phyloP scores from a whole-genome alignment of 2,329 filamentous ascomycete species.

The Sarocladium kiliense region DNA sequence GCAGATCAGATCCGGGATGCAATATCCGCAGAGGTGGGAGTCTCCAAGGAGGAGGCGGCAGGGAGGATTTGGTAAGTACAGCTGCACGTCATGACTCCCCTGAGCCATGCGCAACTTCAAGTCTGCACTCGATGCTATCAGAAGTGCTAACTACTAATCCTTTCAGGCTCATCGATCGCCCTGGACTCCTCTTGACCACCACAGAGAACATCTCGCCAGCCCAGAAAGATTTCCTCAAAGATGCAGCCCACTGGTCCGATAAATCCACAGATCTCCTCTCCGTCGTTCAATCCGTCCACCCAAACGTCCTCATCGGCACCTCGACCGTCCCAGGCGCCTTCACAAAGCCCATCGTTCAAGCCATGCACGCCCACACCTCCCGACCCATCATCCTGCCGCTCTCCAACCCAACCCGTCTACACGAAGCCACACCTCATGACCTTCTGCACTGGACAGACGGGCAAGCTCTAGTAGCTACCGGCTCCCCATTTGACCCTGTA shows the following conservation, averaged over 20 bases:
- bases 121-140: too few relatives aligned
- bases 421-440: conserved; percentile 75
- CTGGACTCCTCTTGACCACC: conserved; percentile 62
- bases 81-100: too few relatives aligned
- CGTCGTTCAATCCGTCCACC: conserved; percentile 66
- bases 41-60: conserved; percentile 67
- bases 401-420: conserved; percentile 78
- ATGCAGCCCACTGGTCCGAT: conserved; percentile 57
- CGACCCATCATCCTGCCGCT: conserved; percentile 77
- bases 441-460: conserved; percentile 75
- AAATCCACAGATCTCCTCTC: conserved; percentile 55
- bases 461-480: conserved; percentile 73
- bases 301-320: conserved; percentile 79
- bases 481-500: conserved; percentile 75
- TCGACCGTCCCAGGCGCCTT: conserved; percentile 75
- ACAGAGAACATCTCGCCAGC: conserved; percentile 59
- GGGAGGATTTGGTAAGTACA: conserved; percentile 71
- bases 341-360: conserved; percentile 65
- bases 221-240: conserved; percentile 62
- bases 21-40: conserved; percentile 62
- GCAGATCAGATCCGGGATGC: conserved; percentile 80
- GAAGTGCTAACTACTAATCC: too few relatives aligned
- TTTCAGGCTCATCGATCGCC: conserved; percentile 72
- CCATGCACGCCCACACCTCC: conserved; percentile 69
- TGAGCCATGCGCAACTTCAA: too few relatives aligned